Evolutionary conservation across 169 alveolate species (phyloP).

Genomic region (Plasmodium chabaudi): DNA sequence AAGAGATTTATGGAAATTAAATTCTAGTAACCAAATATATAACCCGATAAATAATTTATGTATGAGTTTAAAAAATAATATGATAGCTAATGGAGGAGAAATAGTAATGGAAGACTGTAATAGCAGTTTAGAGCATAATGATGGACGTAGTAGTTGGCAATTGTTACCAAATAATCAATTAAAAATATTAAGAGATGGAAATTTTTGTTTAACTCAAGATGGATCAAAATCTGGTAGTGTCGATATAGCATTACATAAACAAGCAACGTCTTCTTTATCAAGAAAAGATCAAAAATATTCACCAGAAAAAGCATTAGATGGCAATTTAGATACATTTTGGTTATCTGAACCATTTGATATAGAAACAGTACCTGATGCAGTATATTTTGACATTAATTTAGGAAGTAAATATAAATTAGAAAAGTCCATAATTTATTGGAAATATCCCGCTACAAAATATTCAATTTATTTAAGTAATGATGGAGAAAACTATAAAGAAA

Average conservation of each 20-base stretch:
- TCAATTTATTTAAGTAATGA: constrained; percentile 81
- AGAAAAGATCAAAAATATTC: constrained; percentile 80
- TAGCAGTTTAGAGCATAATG: constrained; percentile 74
- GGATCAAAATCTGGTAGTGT: constrained; percentile 90
- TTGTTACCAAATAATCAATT: constrained; percentile 90
- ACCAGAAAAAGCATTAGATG: constrained; percentile 89
- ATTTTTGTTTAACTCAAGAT: constrained; percentile 89
- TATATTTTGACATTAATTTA: constrained; percentile 85
- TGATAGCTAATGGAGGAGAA: constrained; percentile 86
- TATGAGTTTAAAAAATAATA: constrained; percentile 84
- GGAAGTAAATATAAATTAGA: constrained; percentile 86
- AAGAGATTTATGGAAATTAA: constrained; percentile 84
- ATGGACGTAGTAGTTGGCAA: constrained; percentile 89
- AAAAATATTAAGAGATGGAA: constrained; percentile 90
- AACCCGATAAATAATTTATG: constrained; percentile 80
- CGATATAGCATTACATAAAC: constrained; percentile 88
- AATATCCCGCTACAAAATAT: constrained; percentile 89
- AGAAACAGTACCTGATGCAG: constrained; percentile 82
- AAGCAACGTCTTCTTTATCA: constrained; percentile 84
- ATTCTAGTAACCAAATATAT: constrained; percentile 77
- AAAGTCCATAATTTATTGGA: constrained; percentile 88
- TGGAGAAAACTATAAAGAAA: constrained; percentile 78
- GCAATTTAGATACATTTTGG: constrained; percentile 90
- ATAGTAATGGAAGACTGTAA: constrained; percentile 69
- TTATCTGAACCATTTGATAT: constrained; percentile 82